A percentile compares a stretch with the other conserved stretches of the same genome.
Evolutionary conservation across 1,139 yeast species (phyloP).

Genomic region (Kodamaea ohmeri): DNA sequence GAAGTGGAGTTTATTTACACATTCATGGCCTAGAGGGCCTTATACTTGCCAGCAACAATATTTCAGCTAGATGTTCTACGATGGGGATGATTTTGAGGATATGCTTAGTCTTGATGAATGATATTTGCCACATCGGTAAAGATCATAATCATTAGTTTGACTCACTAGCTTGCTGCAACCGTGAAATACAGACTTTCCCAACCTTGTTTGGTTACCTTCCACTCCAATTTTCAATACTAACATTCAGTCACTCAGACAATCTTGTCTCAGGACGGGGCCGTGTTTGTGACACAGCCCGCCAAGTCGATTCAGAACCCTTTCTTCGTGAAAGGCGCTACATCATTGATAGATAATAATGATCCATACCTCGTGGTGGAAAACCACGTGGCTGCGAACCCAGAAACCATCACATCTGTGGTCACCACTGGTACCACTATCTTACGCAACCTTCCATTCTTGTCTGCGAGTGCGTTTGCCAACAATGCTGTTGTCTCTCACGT

Average conservation of each 20-base stretch:
- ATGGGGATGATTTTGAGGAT: too few relatives aligned
- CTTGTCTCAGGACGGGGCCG: conserved; percentile 26
- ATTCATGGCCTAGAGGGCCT: too few relatives aligned
- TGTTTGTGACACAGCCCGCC: conserved; percentile 47
- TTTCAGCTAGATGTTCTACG: too few relatives aligned
- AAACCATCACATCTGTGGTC: conserved; percentile 46
- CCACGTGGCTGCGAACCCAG: conserved; percentile 20
- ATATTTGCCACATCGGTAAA: too few relatives aligned
- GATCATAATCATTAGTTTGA: too few relatives aligned
- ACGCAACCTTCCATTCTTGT: conserved; percentile 53
- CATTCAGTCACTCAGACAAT: conserved; percentile 16
- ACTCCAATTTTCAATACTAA: conserved; percentile 5
- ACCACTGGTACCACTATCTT: conserved; percentile 55
- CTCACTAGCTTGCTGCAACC: too few relatives aligned
- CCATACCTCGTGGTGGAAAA: conserved; percentile 47
- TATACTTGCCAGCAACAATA: too few relatives aligned
- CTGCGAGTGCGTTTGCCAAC: conserved; percentile 37
- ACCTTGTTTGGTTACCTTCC: too few relatives aligned
- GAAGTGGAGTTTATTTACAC: too few relatives aligned
- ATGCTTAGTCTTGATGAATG: too few relatives aligned
- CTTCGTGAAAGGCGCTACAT: conserved; percentile 24
- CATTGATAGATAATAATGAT: conserved; percentile 49
- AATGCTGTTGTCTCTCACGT: conserved; percentile 59
- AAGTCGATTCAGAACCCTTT: conserved; percentile 43
- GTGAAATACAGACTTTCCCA: too few relatives aligned